Base-by-base conservation (phyloP, 1,284 basidiomycete species). In the Tausonia pullulans region DNA sequence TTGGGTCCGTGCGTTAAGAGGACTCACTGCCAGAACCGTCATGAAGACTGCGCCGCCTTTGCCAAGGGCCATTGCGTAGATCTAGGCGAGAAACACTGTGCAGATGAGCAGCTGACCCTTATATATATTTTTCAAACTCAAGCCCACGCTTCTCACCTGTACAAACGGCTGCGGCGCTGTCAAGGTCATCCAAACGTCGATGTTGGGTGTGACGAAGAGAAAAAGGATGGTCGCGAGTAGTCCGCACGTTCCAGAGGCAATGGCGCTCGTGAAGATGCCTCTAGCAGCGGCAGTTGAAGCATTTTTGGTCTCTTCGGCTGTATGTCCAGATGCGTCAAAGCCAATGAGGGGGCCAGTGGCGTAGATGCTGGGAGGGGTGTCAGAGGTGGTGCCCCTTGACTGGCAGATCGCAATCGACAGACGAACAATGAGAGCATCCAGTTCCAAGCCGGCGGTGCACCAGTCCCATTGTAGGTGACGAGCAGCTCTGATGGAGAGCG, bases 121-220 rank as follows among this genome's bases (percentile, higher is more conserved):
- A 27, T 27, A 27, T 27, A 27, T 27, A n/a, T 27, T 27, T 27
- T 27, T 27, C 27, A 27, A 1, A 27, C 2, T 27, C 27, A 27
- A 27, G 27, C 27, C 27, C 14, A 40, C 39, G 7, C 44, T 27
- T 52, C 64, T 50, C 16, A 65, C 64, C 54, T 68, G 85, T 7
- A 92, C 90, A 70, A 92, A 93, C 1, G 90, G 90, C 71, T 93
- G 90, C 0, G 90, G 90, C 0, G 89, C 88, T 45, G 81, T 76
- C 49, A 91, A 78, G 2, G 83, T 76, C 72, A 90, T 90, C 46
- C 90, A 75, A 0, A 81, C 81, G 68, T 88, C 81, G 67, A 43
- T 57, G 55, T 57, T n/a, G 6, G 90, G 89, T 2, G 84, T 87
- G 77, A 89, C 92, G 76, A 91, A 92, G 41, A 91, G 76, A 78